Conservation (phyloP, 441 rosid genomes). For the Adansonia madagascariensis region DNA sequence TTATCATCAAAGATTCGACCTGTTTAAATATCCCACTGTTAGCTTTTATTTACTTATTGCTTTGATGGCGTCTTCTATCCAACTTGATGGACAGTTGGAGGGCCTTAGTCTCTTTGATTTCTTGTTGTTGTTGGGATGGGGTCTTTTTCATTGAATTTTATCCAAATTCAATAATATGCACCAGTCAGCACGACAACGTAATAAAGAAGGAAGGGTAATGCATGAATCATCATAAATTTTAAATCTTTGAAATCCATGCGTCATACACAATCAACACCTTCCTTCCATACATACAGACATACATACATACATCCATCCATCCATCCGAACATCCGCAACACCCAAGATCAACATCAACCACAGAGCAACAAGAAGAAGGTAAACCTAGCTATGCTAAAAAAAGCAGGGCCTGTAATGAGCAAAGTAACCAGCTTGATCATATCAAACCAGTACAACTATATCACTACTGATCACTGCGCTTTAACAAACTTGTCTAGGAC, state of each 20-base stretch:
- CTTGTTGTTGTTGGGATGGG: constrained; percentile 1
- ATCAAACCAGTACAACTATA: constrained; percentile 12
- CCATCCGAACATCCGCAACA: constrained; percentile 25
- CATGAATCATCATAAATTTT: constrained; percentile 36
- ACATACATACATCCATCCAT: constrained; percentile 20
- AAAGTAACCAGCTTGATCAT: constrained; percentile 26
- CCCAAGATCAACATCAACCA: constrained; percentile 35
- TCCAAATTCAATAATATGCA: constrained; percentile 2
- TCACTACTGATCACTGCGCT: constrained; percentile 31
- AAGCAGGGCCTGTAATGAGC: constrained; percentile 34
- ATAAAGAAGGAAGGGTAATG: not conserved
- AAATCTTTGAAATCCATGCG: constrained; percentile 35
- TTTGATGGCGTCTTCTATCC: not conserved
- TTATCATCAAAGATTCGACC: not conserved
- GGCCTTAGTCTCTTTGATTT: not conserved
- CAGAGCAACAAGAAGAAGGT: constrained; percentile 20
- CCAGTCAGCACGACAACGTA: constrained; percentile 21
- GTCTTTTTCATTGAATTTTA: constrained; percentile 15
- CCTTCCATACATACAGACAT: constrained; percentile 31
- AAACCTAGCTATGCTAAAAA: constrained; percentile 29
- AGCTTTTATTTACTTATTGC: not conserved
- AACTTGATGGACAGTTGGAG: constrained; percentile 9
- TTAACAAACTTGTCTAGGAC: constrained; percentile 32
- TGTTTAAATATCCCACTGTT: not conserved
- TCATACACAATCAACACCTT: constrained; percentile 37